Evolutionary conservation across 805 yeast genomes (phyloP).

Genomic region (Suhomyces sp.): DNA sequence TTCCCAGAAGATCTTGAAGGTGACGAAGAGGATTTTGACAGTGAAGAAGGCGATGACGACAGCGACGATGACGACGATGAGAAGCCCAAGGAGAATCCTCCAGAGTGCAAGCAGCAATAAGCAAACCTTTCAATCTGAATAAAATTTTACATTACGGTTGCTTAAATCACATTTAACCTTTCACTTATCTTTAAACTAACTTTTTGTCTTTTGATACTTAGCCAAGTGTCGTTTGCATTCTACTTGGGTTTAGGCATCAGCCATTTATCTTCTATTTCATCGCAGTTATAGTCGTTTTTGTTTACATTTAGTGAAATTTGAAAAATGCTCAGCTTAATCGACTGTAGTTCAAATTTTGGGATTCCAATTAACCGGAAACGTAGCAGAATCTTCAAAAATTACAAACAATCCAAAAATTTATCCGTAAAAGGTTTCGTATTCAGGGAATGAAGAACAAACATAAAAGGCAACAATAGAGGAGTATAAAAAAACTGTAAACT

Average conservation of each 20-base stretch:
- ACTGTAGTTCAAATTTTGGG: not conserved
- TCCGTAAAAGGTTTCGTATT: not conserved
- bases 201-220: not conserved
- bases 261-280: not conserved
- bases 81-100: constrained; percentile 60
- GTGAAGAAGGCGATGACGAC: constrained; percentile 60
- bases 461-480: not conserved
- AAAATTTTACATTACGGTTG: not conserved
- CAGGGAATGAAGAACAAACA: not conserved
- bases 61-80: constrained; percentile 62
- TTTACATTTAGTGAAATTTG: not conserved
- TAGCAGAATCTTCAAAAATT: not conserved
- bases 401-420: not conserved
- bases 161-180: not conserved
- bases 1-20: constrained; percentile 58
- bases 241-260: not conserved
- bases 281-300: not conserved
- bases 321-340: not conserved
- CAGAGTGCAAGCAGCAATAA: constrained; percentile 74
- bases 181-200: not conserved
- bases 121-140: not conserved
- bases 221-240: not conserved
- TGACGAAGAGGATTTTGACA: constrained; percentile 59
- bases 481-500: not conserved
- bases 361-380: not conserved